Evolutionary conservation across 2,329 filamentous ascomycete genomes (phyloP).

Genomic region (Sporothrix curviconia): DNA sequence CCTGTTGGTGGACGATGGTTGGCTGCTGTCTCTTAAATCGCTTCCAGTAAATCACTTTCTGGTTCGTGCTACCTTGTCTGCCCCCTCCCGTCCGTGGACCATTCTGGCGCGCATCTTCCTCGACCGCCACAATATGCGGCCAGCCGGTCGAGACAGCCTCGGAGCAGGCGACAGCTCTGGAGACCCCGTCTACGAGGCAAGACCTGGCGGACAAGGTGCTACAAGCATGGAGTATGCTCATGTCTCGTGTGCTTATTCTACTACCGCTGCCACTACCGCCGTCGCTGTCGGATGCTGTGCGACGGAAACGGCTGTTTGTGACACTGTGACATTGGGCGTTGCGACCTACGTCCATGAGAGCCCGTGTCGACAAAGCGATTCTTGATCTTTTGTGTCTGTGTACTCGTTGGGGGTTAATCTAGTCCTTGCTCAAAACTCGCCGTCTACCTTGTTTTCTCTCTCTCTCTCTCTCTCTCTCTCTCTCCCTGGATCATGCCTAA

Average conservation of each 20-base stretch:
- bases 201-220: background rate
- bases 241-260: background rate
- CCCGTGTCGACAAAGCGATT: too few species aligned
- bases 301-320: background rate
- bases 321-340: background rate
- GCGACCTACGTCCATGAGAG: too few species aligned
- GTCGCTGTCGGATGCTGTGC: background rate
- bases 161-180: too few species aligned
- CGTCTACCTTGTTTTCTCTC: background rate
- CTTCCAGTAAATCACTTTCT: background rate
- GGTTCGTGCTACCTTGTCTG: background rate
- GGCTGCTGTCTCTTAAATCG: background rate
- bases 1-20: too few species aligned
- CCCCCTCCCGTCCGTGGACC: too few species aligned
- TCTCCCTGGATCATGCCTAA: constrained; percentile 4
- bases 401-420: too few species aligned
- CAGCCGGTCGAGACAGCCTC: too few species aligned
- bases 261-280: too few species aligned
- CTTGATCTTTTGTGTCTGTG: background rate
- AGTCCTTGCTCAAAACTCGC: too few species aligned
- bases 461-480: background rate
- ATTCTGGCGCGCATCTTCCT: too few species aligned
- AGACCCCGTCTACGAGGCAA: too few species aligned
- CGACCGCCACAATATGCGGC: background rate
- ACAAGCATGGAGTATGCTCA: too few species aligned